phyloP scores from a whole-genome alignment of 352 stramenopile genomes.

The Globisporangium perplexum region DNA sequence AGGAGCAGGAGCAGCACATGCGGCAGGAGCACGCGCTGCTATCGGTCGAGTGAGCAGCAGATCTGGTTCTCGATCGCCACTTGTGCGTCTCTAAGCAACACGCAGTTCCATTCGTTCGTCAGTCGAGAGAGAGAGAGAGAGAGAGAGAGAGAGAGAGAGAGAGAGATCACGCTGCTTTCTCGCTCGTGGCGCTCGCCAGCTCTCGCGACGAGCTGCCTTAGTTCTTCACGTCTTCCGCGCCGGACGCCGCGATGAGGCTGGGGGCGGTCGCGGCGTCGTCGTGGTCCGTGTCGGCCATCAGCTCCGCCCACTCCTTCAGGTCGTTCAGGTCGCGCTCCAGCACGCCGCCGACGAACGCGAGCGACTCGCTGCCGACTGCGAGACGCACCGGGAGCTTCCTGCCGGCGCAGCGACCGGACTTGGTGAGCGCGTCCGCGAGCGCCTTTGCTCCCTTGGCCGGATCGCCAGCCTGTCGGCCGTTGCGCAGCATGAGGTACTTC shows the following conservation, averaged over 20 bases:
- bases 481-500: background rate
- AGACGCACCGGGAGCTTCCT: conserved; percentile 6
- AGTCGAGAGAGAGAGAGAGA: too few species aligned
- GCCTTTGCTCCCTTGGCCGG: conserved; percentile 1
- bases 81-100: background rate
- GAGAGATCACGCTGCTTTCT: too few species aligned
- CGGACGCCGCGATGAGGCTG: background rate
- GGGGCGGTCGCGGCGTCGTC: conserved; percentile 2
- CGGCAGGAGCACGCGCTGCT: conserved; percentile 8
- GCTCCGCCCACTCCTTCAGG: conserved; percentile 1
- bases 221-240: background rate
- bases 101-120: background rate
- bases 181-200: too few species aligned
- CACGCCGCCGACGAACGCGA: background rate
- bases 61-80: background rate
- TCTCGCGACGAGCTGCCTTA: background rate
- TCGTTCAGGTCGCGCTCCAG: conserved; percentile 7
- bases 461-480: background rate
- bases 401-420: background rate
- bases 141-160: too few species aligned
- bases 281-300: conserved; percentile 4
- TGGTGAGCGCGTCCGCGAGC: conserved; percentile 5
- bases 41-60: conserved; percentile 6
- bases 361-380: conserved; percentile 2
- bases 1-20: background rate